Percentiles rank a stretch among this genome's conserved stretches.
phyloP scores from a whole-genome alignment of 2,329 filamentous ascomycete genomes.

The Xylaria sp. region DNA sequence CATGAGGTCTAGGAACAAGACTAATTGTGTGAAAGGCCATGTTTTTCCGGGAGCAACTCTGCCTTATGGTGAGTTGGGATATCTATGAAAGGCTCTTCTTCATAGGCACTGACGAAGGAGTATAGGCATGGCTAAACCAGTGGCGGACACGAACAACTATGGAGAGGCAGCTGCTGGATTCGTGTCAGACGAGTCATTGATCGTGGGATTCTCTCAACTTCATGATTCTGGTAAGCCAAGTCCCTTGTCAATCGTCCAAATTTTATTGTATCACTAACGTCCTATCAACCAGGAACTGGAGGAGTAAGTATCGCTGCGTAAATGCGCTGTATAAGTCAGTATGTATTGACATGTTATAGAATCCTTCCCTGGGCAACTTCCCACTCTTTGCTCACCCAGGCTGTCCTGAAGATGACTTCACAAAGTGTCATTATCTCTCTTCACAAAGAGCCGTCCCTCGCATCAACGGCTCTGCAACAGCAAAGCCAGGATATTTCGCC shows the following conservation, averaged over 20 bases:
- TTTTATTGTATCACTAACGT: constrained; percentile 12
- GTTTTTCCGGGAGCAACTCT: constrained; percentile 51
- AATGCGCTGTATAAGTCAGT: not conserved
- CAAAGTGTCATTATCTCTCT: constrained; percentile 63
- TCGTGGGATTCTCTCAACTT: constrained; percentile 50
- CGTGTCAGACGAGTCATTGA: constrained; percentile 49
- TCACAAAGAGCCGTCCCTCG: constrained; percentile 60
- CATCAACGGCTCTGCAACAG: constrained; percentile 61
- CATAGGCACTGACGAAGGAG: constrained; percentile 28
- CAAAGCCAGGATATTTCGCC: constrained; percentile 69
- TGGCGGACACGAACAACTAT: constrained; percentile 46
- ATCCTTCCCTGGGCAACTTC: constrained; percentile 64
- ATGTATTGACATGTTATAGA: constrained; percentile 42
- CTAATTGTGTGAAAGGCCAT: constrained; percentile 45
- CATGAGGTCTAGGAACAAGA: not conserved
- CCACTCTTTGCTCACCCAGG: constrained; percentile 63
- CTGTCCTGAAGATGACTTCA: constrained; percentile 59
- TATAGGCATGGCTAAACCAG: constrained; percentile 51
- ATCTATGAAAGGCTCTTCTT: not conserved
- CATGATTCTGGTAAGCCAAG: constrained; percentile 49
- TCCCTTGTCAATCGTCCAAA: not conserved
- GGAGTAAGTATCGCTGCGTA: constrained; percentile 43
- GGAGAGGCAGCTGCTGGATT: constrained; percentile 50
- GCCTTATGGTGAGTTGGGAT: constrained; percentile 46
- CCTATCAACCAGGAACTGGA: constrained; percentile 46